phyloP scores from a whole-genome alignment of 257 asterid species.

The Anisodus tanguticus region DNA sequence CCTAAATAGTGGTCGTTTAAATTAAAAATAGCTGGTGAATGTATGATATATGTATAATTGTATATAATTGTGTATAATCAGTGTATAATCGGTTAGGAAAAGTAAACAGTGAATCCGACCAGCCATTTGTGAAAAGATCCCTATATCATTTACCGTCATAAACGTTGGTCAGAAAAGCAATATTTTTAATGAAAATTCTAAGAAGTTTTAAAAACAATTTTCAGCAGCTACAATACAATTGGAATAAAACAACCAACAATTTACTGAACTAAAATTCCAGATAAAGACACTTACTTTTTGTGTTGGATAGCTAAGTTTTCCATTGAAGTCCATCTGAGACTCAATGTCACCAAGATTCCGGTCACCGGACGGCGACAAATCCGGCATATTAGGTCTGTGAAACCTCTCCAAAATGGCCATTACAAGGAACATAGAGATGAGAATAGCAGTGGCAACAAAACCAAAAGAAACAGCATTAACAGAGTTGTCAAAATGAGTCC shows the following conservation, averaged over 20 bases:
- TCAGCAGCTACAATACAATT: background rate
- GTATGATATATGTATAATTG: too few relatives aligned
- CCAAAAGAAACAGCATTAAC: conserved; percentile 90
- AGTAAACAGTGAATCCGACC: too few relatives aligned
- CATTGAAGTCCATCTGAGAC: conserved; percentile 53
- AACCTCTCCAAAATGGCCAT: conserved; percentile 93
- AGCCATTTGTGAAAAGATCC: too few relatives aligned
- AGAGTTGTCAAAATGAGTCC: conserved; percentile 92
- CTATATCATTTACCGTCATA: background rate
- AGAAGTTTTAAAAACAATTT: background rate
- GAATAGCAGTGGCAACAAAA: conserved; percentile 92
- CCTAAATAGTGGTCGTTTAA: too few relatives aligned
- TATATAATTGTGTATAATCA: too few relatives aligned
- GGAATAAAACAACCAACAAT: background rate
- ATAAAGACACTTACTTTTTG: conserved; percentile 63
- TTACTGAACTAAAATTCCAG: background rate
- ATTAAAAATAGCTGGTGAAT: too few relatives aligned
- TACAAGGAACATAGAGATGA: conserved; percentile 86
- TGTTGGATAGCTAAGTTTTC: conserved; percentile 62
- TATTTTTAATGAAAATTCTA: background rate
- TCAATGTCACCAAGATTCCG: conserved; percentile 55
- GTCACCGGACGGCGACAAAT: conserved; percentile 47
- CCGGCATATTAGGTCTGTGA: conserved; percentile 62
- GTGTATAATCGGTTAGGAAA: too few relatives aligned
- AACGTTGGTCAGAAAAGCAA: background rate